Evolutionary conservation across 2,329 filamentous ascomycete genomes (phyloP).

Genomic region (Penicillium fuscoglaucum): DNA sequence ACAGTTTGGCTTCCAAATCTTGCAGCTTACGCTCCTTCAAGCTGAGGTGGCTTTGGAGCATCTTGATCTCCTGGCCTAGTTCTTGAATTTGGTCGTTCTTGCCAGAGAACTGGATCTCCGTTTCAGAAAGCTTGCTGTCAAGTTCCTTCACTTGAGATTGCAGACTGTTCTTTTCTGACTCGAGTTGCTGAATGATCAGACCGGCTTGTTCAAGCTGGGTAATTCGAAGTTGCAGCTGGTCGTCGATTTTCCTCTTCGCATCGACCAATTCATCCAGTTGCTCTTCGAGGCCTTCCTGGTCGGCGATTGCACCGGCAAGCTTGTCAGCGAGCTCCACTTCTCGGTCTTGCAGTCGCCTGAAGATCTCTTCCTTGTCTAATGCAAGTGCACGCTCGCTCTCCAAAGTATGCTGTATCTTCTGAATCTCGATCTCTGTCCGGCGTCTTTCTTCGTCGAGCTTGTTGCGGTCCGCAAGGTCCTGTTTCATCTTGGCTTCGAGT

Average conservation of each 20-base stretch:
- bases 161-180: conserved; percentile 79
- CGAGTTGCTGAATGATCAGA: conserved; percentile 78
- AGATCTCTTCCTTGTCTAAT: conserved; percentile 98
- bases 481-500: conserved; percentile 78
- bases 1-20: conserved; percentile 79
- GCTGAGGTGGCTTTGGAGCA: conserved; percentile 85
- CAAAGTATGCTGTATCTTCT: conserved; percentile 86
- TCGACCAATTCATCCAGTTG: conserved; percentile 86
- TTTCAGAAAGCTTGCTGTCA: conserved; percentile 68
- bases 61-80: conserved; percentile 79
- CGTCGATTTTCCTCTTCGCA: conserved; percentile 84
- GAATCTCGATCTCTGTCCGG: conserved; percentile 80
- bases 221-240: conserved; percentile 75
- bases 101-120: conserved; percentile 69
- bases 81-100: conserved; percentile 73
- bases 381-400: conserved; percentile 96
- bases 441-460: conserved; percentile 88
- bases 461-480: conserved; percentile 71
- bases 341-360: conserved; percentile 89
- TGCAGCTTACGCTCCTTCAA: conserved; percentile 87
- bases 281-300: conserved; percentile 91
- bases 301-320: conserved; percentile 83
- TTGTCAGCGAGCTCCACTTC: conserved; percentile 92
- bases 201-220: conserved; percentile 89
- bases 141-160: conserved; percentile 66